Conservation (phyloP, 495 filamentous ascomycete genomes). For the Pseudomonodictys pantanalensis region DNA sequence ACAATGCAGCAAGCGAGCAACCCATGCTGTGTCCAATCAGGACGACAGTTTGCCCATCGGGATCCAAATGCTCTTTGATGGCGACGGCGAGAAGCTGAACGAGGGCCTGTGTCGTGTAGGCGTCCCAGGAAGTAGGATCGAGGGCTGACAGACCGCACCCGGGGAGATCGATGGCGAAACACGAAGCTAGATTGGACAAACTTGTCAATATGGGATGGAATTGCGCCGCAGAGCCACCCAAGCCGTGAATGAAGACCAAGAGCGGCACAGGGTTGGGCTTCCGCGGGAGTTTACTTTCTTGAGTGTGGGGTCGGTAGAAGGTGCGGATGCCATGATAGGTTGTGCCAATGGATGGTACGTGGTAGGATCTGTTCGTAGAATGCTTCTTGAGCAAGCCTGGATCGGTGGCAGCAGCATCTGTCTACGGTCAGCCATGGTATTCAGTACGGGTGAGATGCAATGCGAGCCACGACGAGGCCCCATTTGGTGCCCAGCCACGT, state of each 20-base stretch:
- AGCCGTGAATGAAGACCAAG: slow-evolving; percentile 85
- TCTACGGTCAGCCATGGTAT: background rate
- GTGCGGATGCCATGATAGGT: slow-evolving; percentile 77
- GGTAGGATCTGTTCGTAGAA: slow-evolving; percentile 68
- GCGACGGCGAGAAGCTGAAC: slow-evolving; percentile 68
- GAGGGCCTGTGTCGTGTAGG: slow-evolving; percentile 74
- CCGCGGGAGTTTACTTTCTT: slow-evolving; percentile 71
- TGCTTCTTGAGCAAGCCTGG: slow-evolving; percentile 75
- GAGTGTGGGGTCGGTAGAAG: slow-evolving; percentile 78
- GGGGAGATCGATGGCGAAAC: slow-evolving; percentile 84
- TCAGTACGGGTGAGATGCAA: background rate
- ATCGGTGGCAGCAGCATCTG: slow-evolving; percentile 50
- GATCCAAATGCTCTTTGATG: slow-evolving; percentile 68
- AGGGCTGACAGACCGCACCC: slow-evolving; percentile 81
- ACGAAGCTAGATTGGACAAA: slow-evolving; percentile 80
- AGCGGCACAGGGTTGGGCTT: slow-evolving; percentile 73
- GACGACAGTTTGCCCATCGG: slow-evolving; percentile 69
- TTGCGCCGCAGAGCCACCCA: slow-evolving; percentile 85
- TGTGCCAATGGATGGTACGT: slow-evolving; percentile 42
- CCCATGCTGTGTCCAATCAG: slow-evolving; percentile 88
- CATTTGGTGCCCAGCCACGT: slow-evolving; percentile 3
- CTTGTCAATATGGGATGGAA: slow-evolving; percentile 80
- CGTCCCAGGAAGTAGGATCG: slow-evolving; percentile 65
- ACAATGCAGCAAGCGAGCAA: slow-evolving; percentile 68
- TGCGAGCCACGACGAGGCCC: background rate